phyloP scores from a whole-genome alignment of 176 grass and related monocot genomes.

The Oryza meyeriana region DNA sequence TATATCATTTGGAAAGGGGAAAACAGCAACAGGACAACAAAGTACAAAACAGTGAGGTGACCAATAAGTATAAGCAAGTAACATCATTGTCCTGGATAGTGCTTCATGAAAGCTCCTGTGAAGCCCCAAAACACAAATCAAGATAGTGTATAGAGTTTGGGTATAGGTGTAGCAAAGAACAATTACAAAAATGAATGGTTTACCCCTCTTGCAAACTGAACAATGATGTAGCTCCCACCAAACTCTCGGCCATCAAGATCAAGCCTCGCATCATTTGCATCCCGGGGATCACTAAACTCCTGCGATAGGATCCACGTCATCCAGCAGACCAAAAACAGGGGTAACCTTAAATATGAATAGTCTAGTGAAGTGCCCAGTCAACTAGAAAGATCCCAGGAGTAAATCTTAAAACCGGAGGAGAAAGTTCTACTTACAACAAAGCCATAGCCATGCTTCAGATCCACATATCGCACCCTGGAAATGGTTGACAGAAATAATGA shows the following conservation, averaged over 20 bases:
- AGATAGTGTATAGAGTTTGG: neutral
- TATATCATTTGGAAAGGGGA: constrained; percentile 1
- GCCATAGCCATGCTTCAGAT: constrained; percentile 81
- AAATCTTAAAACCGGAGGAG: neutral
- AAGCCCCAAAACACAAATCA: neutral
- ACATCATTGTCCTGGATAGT: neutral
- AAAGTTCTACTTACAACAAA: constrained; percentile 74
- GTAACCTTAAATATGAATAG: constrained; percentile 12
- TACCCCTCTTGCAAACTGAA: constrained; percentile 92
- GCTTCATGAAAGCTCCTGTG: neutral
- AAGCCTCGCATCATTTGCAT: constrained; percentile 89
- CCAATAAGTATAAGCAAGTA: neutral
- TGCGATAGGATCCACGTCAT: constrained; percentile 13
- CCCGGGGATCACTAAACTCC: constrained; percentile 81
- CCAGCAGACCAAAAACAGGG: constrained; percentile 19
- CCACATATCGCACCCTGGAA: constrained; percentile 68
- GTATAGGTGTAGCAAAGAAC: neutral
- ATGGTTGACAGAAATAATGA: constrained; percentile 50
- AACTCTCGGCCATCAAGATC: constrained; percentile 67
- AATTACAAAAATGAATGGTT: constrained; percentile 15
- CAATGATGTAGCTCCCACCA: constrained; percentile 69
- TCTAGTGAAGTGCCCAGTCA: constrained; percentile 13
- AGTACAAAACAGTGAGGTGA: neutral
- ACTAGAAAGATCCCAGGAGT: neutral
- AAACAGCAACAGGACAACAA: neutral